These are phyloP conservation scores for Leccinum ochraceum DNA, from an alignment of 768 basidiomycete species.

Conservation along the genomic window DNA sequence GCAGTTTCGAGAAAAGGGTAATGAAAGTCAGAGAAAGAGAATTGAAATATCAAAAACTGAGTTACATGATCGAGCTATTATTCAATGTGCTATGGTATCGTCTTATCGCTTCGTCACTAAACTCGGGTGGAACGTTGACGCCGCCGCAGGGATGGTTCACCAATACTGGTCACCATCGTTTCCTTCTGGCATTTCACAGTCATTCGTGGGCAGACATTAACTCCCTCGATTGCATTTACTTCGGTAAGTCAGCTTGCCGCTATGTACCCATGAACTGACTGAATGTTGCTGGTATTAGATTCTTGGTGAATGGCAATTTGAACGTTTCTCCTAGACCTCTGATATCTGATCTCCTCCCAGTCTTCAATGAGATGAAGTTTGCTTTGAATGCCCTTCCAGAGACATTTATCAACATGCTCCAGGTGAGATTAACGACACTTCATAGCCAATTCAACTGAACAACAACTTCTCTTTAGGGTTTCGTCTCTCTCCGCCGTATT, in stretches of 20 bases:
- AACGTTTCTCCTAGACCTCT: not conserved
- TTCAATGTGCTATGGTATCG: slow-evolving; percentile 57
- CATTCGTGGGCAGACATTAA: slow-evolving; percentile 63
- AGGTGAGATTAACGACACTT: slow-evolving; percentile 41
- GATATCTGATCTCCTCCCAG: slow-evolving; percentile 35
- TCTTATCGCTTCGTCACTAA: not conserved
- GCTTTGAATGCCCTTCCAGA: slow-evolving; percentile 88
- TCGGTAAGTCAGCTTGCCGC: slow-evolving; percentile 41
- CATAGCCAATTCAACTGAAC: not conserved
- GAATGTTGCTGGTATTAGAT: slow-evolving; percentile 31
- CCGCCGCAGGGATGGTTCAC: slow-evolving; percentile 42
- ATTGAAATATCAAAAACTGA: slow-evolving; percentile 79
- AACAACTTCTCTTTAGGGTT: slow-evolving; percentile 43
- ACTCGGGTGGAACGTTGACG: not conserved
- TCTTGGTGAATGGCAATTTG: slow-evolving; percentile 35
- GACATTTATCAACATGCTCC: slow-evolving; percentile 87
- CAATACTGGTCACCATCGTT: slow-evolving; percentile 59
- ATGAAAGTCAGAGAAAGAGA: slow-evolving; percentile 76
- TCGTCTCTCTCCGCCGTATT: slow-evolving; percentile 86
- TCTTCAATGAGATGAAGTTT: slow-evolving; percentile 87
- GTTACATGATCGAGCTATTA: slow-evolving; percentile 81
- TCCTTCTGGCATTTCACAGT: slow-evolving; percentile 76
- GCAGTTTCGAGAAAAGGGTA: slow-evolving; percentile 80
- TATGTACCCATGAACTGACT: not conserved
- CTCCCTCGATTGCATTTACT: slow-evolving; percentile 86